phyloP scores from a whole-genome alignment of 768 basidiomycete species.

The Exidia glandulosa region DNA sequence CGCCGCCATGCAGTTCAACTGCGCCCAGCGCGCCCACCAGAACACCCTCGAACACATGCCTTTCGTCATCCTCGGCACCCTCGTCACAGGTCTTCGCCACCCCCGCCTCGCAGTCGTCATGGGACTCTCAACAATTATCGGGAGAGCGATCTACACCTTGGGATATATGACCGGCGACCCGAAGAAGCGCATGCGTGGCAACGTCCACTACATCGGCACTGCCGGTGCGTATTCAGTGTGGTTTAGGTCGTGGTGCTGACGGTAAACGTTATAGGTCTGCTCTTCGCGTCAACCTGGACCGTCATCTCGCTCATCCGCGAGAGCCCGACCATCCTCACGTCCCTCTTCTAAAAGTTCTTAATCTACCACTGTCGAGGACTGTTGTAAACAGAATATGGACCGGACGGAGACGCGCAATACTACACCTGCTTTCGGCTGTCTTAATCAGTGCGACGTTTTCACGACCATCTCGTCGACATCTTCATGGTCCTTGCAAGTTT shows the following conservation, averaged over 20 bases:
- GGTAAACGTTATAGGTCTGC: not conserved
- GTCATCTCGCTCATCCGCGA: not conserved
- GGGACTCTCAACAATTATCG: constrained; percentile 28
- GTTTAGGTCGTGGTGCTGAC: not conserved
- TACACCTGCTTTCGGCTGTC: no score
- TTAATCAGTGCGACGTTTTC: no score
- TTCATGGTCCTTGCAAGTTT: no score
- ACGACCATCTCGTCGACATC: no score
- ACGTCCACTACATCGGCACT: not conserved
- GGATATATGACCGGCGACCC: constrained; percentile 38
- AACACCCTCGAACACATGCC: constrained; percentile 6
- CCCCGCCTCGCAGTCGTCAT: constrained; percentile 31
- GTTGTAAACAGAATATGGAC: no score
- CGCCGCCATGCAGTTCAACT: constrained; percentile 2
- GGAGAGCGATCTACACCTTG: constrained; percentile 34
- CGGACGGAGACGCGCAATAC: no score
- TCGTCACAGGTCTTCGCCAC: constrained; percentile 29
- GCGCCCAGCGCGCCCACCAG: constrained; percentile 6
- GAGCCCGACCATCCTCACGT: not conserved
- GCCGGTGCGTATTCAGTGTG: not conserved
- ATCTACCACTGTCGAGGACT: no score
- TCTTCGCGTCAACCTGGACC: not conserved
- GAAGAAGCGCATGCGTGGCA: constrained; percentile 8
- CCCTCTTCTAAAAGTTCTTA: not conserved
- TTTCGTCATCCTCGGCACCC: constrained; percentile 16